Evolutionary conservation across 148 eudicot species (phyloP).

Genomic region (Suaeda aralocaspica): DNA sequence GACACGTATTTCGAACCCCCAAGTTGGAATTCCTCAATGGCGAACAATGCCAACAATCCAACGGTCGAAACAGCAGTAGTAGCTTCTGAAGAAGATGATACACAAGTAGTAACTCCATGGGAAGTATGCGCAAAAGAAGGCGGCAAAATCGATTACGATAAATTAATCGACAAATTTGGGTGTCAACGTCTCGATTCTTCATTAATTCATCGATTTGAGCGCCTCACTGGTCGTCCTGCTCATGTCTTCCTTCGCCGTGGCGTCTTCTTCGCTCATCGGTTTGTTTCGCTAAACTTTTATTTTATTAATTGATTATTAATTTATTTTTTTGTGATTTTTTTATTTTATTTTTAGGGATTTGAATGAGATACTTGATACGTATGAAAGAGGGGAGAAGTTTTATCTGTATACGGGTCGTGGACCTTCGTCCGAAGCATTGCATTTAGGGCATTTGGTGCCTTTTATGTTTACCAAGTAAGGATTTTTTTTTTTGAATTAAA

Average conservation of each 20-base stretch:
- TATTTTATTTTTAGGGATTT: constrained; percentile 46
- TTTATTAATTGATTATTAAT: background rate
- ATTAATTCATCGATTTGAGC: constrained; percentile 51
- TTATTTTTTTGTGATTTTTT: background rate
- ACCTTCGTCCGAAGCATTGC: constrained; percentile 91
- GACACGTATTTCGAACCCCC: no score
- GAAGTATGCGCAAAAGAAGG: constrained; percentile 67
- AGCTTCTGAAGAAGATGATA: constrained; percentile 33
- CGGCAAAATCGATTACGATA: constrained; percentile 88
- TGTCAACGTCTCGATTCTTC: constrained; percentile 70
- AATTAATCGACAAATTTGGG: constrained; percentile 80
- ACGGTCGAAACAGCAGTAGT: background rate
- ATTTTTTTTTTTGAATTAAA: constrained; percentile 8
- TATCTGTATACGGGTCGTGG: constrained; percentile 93
- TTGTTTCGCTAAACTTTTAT: background rate
- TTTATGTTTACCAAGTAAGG: constrained; percentile 98
- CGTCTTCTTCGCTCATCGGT: constrained; percentile 96
- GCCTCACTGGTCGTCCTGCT: constrained; percentile 63
- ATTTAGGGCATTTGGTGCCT: constrained; percentile 91
- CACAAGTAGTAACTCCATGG: constrained; percentile 86
- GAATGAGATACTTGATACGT: constrained; percentile 70
- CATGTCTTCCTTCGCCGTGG: constrained; percentile 93
- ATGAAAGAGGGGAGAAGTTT: constrained; percentile 81
- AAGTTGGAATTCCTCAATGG: no score
- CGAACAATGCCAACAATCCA: background rate